Conservation (phyloP, 129 eudicot species). For the Arctium minus region DNA sequence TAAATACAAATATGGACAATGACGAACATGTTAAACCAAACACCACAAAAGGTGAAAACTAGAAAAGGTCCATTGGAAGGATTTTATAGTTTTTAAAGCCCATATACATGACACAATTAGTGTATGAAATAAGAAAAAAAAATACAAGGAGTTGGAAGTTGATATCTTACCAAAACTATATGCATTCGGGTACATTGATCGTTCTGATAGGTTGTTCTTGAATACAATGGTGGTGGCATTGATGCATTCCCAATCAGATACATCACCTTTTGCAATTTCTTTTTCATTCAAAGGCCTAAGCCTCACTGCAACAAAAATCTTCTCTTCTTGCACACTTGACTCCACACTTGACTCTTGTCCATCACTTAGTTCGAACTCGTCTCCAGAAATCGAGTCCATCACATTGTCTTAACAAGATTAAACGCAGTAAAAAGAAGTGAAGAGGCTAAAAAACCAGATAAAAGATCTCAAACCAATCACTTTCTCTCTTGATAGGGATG, state of each 20-base stretch:
- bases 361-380: constrained; percentile 37
- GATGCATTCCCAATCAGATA: constrained; percentile 77
- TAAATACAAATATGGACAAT: neutral
- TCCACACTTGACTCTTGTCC: constrained; percentile 41
- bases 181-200: constrained; percentile 56
- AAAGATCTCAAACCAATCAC: neutral
- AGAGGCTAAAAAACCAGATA: constrained; percentile 10
- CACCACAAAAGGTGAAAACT: neutral
- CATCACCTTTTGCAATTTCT: constrained; percentile 58
- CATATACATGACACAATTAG: neutral
- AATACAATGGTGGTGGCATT: constrained; percentile 54
- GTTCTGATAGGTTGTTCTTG: constrained; percentile 55
- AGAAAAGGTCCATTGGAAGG: neutral
- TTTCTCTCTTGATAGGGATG: constrained; percentile 20
- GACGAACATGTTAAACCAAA: neutral
- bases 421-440: constrained; percentile 37
- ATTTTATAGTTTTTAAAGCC: neutral
- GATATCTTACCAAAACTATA: constrained; percentile 58
- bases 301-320: constrained; percentile 78
- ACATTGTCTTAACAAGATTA: constrained; percentile 11
- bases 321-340: constrained; percentile 62
- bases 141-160: neutral
- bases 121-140: neutral
- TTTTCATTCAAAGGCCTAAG: constrained; percentile 79
- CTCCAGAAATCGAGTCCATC: constrained; percentile 64